Conservation (phyloP, 108 stramenopile species). For the Fragilariopsis cylindrus region DNA sequence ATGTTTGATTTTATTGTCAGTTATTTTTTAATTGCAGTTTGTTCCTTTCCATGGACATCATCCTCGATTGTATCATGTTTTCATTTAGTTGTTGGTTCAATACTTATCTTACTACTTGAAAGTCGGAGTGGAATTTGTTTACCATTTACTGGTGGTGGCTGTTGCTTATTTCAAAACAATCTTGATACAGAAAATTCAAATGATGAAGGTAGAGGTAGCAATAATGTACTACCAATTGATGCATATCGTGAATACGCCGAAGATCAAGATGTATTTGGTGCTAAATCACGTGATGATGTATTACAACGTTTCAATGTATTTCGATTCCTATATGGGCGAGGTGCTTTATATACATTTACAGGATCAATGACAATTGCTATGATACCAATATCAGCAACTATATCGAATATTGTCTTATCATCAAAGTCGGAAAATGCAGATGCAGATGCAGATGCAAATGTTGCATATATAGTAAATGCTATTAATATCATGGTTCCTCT, state of each 20-base stretch:
- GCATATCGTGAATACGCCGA: neutral
- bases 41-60: neutral
- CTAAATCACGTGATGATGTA: constrained; percentile 24
- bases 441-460: too few species aligned
- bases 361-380: constrained; percentile 43
- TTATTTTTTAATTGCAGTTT: neutral
- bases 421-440: too few species aligned
- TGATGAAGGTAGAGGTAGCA: neutral
- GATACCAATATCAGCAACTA: constrained; percentile 8
- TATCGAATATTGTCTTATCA: neutral
- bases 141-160: too few species aligned
- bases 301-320: constrained; percentile 40
- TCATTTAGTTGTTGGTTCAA: neutral
- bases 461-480: neutral
- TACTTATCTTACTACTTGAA: neutral
- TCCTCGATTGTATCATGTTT: neutral
- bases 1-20: neutral
- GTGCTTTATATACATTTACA: constrained; percentile 45
- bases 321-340: constrained; percentile 56
- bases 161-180: neutral
- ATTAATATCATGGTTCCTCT: neutral
- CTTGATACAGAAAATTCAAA: neutral
- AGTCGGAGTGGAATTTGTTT: neutral
- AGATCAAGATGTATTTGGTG: neutral
- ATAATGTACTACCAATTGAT: neutral